phyloP scores from a whole-genome alignment of 371 early-diverging fungal species.

The Syncephalastrum monosporum region DNA sequence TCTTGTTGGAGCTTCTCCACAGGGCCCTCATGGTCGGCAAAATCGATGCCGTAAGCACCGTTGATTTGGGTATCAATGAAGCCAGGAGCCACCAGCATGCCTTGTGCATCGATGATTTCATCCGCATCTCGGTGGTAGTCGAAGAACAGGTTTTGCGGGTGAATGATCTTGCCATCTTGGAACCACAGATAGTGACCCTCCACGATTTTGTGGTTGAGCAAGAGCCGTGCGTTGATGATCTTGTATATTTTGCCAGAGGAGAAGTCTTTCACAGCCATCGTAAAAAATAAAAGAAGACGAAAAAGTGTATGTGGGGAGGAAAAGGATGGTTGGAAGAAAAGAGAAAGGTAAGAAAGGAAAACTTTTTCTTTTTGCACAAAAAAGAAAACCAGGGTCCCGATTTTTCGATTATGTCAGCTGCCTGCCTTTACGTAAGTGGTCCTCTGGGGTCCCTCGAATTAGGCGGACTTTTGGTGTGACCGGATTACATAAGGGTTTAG shows the following conservation, averaged over 20 bases:
- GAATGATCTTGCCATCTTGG: slow-evolving; percentile 75
- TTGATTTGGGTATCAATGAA: slow-evolving; percentile 86
- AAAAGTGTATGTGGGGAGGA: not conserved
- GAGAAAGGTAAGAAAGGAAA: slow-evolving; percentile 4
- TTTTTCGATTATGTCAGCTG: slow-evolving; percentile 3
- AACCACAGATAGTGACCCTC: slow-evolving; percentile 75
- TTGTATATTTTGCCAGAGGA: slow-evolving; percentile 59
- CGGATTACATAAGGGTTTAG: too few species aligned
- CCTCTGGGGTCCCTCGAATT: not conserved
- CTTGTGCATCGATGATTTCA: slow-evolving; percentile 72
- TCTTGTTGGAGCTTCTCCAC: slow-evolving; percentile 51
- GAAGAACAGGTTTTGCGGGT: slow-evolving; percentile 75
- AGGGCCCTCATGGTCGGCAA: slow-evolving; percentile 54
- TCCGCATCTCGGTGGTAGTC: slow-evolving; percentile 66
- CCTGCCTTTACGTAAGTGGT: not conserved
- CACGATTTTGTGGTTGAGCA: slow-evolving; percentile 71
- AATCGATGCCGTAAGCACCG: slow-evolving; percentile 86
- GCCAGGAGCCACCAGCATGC: slow-evolving; percentile 75
- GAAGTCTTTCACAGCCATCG: slow-evolving; percentile 6
- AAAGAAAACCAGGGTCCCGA: not conserved
- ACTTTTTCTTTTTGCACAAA: too few species aligned
- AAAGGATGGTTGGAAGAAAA: not conserved
- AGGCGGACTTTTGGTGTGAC: too few species aligned
- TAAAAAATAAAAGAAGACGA: not conserved
- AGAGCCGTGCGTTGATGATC: slow-evolving; percentile 75